Evolutionary conservation across 75 land plant species (phyloP).

Genomic region (Selaginella moellendorffii): DNA sequence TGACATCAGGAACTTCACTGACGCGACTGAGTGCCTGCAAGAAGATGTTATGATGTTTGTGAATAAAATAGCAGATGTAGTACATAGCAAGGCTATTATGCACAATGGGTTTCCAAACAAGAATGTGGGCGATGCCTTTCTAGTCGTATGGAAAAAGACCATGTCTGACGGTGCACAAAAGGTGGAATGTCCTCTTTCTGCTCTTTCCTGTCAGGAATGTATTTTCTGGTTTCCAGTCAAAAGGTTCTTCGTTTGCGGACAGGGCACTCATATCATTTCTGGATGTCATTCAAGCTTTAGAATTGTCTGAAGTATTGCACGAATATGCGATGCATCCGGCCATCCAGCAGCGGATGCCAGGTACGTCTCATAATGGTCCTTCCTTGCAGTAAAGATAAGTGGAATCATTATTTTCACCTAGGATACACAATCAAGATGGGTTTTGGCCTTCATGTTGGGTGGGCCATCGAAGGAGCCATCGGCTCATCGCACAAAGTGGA

Average conservation of each 20-base stretch:
- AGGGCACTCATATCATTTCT: constrained; percentile 30
- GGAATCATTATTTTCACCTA: too few relatives aligned
- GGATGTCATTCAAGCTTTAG: constrained; percentile 28
- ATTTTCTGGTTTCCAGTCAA: constrained; percentile 15
- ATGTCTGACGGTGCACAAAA: constrained; percentile 27
- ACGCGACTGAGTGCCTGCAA: constrained; percentile 38
- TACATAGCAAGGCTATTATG: constrained; percentile 26
- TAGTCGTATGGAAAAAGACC: constrained; percentile 34
- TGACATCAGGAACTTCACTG: constrained; percentile 36
- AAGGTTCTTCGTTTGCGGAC: constrained; percentile 35
- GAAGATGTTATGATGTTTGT: constrained; percentile 43
- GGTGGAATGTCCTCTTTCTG: constrained; percentile 10
- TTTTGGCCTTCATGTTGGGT: constrained; percentile 35
- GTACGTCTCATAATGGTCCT: constrained; percentile 11
- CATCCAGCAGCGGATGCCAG: constrained; percentile 35
- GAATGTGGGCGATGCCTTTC: constrained; percentile 36
- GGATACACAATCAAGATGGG: constrained; percentile 32
- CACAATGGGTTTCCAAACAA: constrained; percentile 39
- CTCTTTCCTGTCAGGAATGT: not conserved
- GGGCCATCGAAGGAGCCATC: constrained; percentile 40
- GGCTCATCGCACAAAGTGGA: constrained; percentile 37
- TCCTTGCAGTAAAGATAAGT: not conserved
- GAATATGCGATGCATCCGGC: constrained; percentile 39
- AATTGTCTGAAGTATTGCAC: constrained; percentile 28
- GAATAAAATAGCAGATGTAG: constrained; percentile 32